Evolutionary conservation across 1,284 basidiomycete species (phyloP), one percentile per base, ranked within the genome.

Genomic region (Cryptococcus hybrid): DNA sequence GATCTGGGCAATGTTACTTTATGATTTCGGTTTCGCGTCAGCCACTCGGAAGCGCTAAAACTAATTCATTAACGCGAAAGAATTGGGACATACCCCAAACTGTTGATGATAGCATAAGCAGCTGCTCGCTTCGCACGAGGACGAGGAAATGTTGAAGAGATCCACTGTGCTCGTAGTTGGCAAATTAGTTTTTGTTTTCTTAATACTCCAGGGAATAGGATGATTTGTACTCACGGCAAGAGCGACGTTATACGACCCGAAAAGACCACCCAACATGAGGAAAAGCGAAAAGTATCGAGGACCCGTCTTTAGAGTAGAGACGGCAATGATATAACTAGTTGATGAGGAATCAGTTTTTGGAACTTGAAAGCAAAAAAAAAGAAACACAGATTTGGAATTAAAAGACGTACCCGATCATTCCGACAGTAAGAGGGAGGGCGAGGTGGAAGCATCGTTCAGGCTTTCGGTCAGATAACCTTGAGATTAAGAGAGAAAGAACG

Each of bases 371-470:
- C 13, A 48, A 30, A 34, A 48, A 6, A 48, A 12, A 34, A 30
- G 8, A 48, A 24, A 8, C 12, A 9, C 24, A 24, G 24, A 24
- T 24, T 24, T 24, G 24, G 15, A 12, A 42, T 42, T 47, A 6
- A 30, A 47, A 47, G 34, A 52, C 52, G 24, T n/a, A 57, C 34
- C 73, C 74, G n/a, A 71, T 55, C 54, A 73, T 67, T 5, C 63
- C 78, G 48, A 74, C 54, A 38, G 69, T 64, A 52, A 78, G 64
- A 1, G 79, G 71, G 55, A 71, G 66, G 8, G 74, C 61, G 47
- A 80, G 69, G 38, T 78, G 78, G 56, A 76, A 74, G 54, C 66
- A 70, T 15, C 73, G 64, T 54, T 75, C 73, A 2, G 61, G 62
- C 34, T 53, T 61, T 12, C 65, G 59, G 53, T 70, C 69, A 2